Evolutionary conservation across 1,284 basidiomycete genomes (phyloP).

Genomic region (Cryptococcus neoformans): DNA sequence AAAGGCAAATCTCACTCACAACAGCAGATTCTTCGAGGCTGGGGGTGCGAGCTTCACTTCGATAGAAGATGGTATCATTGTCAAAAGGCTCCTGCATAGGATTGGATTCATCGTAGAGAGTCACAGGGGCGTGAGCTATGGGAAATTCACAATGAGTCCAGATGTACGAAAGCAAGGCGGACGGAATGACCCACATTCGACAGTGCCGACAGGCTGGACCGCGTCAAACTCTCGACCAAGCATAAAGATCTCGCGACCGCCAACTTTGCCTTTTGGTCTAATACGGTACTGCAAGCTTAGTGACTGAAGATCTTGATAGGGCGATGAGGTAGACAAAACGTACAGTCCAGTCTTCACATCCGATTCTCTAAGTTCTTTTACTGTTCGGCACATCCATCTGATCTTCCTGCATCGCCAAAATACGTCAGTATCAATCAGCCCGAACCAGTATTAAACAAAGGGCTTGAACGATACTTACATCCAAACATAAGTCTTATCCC

Average conservation of each 20-base stretch:
- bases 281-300: not conserved
- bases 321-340: not conserved
- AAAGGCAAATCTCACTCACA: not conserved
- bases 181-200: slow-evolving; percentile 15
- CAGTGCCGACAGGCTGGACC: slow-evolving; percentile 20
- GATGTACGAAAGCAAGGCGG: too few relatives aligned
- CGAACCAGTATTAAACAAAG: not conserved
- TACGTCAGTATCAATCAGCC: not conserved
- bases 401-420: slow-evolving; percentile 8
- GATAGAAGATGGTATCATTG: slow-evolving; percentile 10
- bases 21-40: slow-evolving; percentile 1
- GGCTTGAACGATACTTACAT: slow-evolving; percentile 13
- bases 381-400: slow-evolving; percentile 16
- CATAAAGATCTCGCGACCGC: slow-evolving; percentile 17
- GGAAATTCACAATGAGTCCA: too few relatives aligned
- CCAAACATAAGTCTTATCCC: slow-evolving; percentile 15
- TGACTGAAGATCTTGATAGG: too few relatives aligned
- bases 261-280: slow-evolving; percentile 9
- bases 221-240: slow-evolving; percentile 13
- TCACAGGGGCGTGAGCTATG: slow-evolving; percentile 15
- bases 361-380: slow-evolving; percentile 10
- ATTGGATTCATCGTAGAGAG: slow-evolving; percentile 19
- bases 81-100: slow-evolving; percentile 17
- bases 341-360: slow-evolving; percentile 12
- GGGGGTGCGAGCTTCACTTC: slow-evolving; percentile 10